These are phyloP conservation scores for Saccharomycopsis selenospora DNA, from an alignment of 805 yeast genomes.

Conservation along the genomic window DNA sequence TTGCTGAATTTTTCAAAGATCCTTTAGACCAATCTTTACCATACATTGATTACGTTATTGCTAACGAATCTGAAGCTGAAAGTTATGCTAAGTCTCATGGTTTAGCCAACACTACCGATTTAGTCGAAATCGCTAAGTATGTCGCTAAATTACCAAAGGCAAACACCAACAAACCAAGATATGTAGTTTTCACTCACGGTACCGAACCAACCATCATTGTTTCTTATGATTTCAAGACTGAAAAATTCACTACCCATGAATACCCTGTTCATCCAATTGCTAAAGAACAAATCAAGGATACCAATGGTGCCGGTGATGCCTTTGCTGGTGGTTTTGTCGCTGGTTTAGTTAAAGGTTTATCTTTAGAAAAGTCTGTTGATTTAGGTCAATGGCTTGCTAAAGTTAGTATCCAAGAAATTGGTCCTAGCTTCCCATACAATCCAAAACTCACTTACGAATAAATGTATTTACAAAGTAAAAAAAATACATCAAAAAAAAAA, in stretches of 20 bases:
- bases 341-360: constrained; percentile 70
- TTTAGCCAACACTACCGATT: constrained; percentile 45
- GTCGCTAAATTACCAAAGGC: constrained; percentile 75
- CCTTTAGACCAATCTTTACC: constrained; percentile 74
- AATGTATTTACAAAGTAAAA: too few species aligned
- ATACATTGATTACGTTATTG: constrained; percentile 85
- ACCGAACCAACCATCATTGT: constrained; percentile 83
- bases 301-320: constrained; percentile 87
- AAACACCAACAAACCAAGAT: constrained; percentile 62
- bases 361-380: constrained; percentile 50
- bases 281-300: constrained; percentile 65
- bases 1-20: constrained; percentile 91
- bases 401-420: constrained; percentile 83
- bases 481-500: too few species aligned
- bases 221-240: constrained; percentile 42
- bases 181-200: constrained; percentile 94
- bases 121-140: constrained; percentile 71
- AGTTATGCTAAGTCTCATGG: constrained; percentile 86
- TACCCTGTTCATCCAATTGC: constrained; percentile 70
- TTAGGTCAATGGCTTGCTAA: constrained; percentile 97
- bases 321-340: constrained; percentile 91
- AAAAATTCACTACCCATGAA: constrained; percentile 40
- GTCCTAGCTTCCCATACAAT: constrained; percentile 77
- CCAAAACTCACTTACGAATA: constrained; percentile 17
- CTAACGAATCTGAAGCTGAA: constrained; percentile 96